These are phyloP conservation scores for Hondaea fermentalgiana DNA, from an alignment of 108 stramenopile genomes.

Conservation along the genomic window DNA sequence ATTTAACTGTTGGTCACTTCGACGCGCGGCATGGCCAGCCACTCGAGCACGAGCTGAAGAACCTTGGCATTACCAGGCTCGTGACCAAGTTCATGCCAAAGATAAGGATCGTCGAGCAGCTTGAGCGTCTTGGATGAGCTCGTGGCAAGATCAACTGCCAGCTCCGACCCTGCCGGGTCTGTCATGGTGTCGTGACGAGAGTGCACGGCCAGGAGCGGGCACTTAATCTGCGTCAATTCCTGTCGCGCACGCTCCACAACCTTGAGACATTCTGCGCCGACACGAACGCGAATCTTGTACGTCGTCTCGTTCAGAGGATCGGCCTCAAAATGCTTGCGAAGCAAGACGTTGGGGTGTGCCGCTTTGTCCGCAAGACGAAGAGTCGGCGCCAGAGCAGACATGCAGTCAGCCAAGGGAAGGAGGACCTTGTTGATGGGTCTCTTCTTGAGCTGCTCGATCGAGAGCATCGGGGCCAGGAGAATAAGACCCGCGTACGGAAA, in stretches of 20 bases:
- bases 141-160: background rate
- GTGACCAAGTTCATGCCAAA: background rate
- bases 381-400: background rate
- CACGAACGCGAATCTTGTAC: background rate
- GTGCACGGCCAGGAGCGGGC: background rate
- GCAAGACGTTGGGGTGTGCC: background rate
- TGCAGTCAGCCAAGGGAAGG: background rate
- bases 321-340: background rate
- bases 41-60: background rate
- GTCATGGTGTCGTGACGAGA: background rate
- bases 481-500: background rate
- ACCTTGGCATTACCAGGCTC: background rate
- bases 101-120: background rate
- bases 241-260: background rate
- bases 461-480: conserved; percentile 6
- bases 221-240: background rate
- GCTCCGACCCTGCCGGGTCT: background rate
- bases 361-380: background rate
- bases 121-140: background rate
- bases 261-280: background rate
- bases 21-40: background rate
- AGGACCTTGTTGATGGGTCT: background rate
- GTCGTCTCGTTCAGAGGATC: background rate
- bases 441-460: background rate
- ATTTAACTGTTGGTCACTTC: too few species aligned